Base-by-base conservation (phyloP, 202 grass and related monocot genomes). In the Schoenoplectus triqueter region DNA sequence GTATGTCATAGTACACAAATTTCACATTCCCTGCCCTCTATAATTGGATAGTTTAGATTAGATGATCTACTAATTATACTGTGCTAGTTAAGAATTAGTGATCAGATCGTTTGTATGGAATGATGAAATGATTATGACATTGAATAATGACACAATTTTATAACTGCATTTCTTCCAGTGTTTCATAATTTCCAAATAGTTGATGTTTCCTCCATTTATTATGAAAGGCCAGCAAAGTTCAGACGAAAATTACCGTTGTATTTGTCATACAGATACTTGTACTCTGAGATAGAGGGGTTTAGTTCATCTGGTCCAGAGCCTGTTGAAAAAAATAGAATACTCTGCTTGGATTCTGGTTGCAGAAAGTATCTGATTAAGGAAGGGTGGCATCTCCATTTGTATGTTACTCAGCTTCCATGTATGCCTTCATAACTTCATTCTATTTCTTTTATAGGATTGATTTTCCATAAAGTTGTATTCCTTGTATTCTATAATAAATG, bases 381-480 rank as follows among this genome's bases (percentile, higher is more conserved):
- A 19, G 88, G 88, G 10, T 59, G 84, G 41, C 76, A 84, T 72
- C 88, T 97, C 45, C 92, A 94, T 84, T 86, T 94, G 19, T 94
- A 94, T 86, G 85, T 97, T 82, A 90, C 80, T 5, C 91, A 90
- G 66, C 57, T 88, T 54, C 94, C 92, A 13, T 97, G 94, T 97
- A 88, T 78, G 84, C 21, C 63, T 83, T 39, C 69, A 6, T 64
- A 9, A 17, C 31, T 31, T 31, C 31, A 31, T 69, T 31, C 45
- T 40, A 55, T 69, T 66, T 54, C 44, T 68, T 41, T 49, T 72
- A 10, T 72, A 72, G 66, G 11, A 72, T 19, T 17, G n/a, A 47
- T 72, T 72, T 7, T 42, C 15, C n/a, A 72, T 48, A 69, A 81
- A 42, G 52, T n/a, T 50, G 3, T 49, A 83, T 71, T 49, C 54